A percentile compares a stretch with the other conserved stretches of the same genome.
Evolutionary conservation across 2,329 filamentous ascomycete species (phyloP).

Genomic region (Colletotrichum shisoi): DNA sequence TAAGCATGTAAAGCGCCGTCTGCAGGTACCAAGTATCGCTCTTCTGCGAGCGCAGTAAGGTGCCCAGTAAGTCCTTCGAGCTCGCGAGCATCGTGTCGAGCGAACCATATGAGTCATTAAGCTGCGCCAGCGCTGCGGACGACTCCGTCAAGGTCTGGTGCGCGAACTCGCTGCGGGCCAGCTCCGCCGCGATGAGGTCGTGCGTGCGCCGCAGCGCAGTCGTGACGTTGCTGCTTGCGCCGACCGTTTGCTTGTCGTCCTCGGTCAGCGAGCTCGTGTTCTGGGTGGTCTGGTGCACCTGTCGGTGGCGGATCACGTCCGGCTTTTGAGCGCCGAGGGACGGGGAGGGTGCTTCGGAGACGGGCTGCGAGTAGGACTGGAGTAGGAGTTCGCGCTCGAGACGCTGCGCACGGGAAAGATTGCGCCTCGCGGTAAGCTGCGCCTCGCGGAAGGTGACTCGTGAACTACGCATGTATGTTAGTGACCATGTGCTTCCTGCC

Average conservation of each 20-base stretch:
- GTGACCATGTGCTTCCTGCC: slow-evolving; percentile 38
- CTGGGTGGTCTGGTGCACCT: slow-evolving; percentile 42
- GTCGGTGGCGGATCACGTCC: slow-evolving; percentile 43
- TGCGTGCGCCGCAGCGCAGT: slow-evolving; percentile 84
- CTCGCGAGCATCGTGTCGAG: slow-evolving; percentile 79
- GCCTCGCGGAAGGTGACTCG: slow-evolving; percentile 80
- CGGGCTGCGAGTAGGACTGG: slow-evolving; percentile 64
- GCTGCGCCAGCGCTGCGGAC: slow-evolving; percentile 79
- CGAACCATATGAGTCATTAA: slow-evolving; percentile 81
- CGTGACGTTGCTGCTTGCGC: slow-evolving; percentile 84
- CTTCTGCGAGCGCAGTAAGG: slow-evolving; percentile 86
- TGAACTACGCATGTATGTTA: slow-evolving; percentile 49
- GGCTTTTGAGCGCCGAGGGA: slow-evolving; percentile 42
- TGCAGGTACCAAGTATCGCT: slow-evolving; percentile 98
- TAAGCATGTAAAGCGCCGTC: slow-evolving; percentile 83
- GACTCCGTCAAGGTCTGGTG: slow-evolving; percentile 87
- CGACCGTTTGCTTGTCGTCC: slow-evolving; percentile 75
- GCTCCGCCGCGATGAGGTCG: slow-evolving; percentile 82
- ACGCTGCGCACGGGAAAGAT: slow-evolving; percentile 74
- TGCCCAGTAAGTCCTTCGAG: slow-evolving; percentile 77
- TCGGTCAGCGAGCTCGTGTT: slow-evolving; percentile 57
- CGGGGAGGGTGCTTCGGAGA: slow-evolving; percentile 47
- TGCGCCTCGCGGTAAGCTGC: slow-evolving; percentile 79
- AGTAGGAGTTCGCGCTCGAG: slow-evolving; percentile 81
- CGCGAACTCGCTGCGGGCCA: slow-evolving; percentile 86